These are phyloP conservation scores for Beauveria sp. DNA, from an alignment of 2,329 filamentous ascomycete species.

Conservation along the genomic window DNA sequence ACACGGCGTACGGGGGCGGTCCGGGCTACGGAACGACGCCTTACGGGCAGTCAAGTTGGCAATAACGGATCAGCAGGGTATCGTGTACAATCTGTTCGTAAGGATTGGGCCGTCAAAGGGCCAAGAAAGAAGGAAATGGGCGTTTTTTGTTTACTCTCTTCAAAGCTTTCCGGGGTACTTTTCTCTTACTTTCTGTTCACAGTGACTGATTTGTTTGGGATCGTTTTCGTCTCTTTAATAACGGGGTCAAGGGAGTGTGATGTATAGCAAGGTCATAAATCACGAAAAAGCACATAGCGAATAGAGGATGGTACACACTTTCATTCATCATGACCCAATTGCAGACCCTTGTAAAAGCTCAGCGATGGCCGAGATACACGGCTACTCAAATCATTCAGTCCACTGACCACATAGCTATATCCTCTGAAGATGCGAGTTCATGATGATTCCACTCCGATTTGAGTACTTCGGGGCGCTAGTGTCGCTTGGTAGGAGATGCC, in stretches of 20 bases:
- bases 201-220: not conserved
- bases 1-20: constrained; percentile 36
- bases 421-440: too few species aligned
- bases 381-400: too few species aligned
- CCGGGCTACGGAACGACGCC: constrained; percentile 25
- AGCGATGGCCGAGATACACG: too few species aligned
- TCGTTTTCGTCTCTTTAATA: not conserved
- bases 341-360: too few species aligned
- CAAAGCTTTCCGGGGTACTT: not conserved
- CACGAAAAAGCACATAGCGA: constrained; percentile 2
- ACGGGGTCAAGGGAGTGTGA: not conserved
- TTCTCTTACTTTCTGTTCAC: not conserved
- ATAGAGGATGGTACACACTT: not conserved
- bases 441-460: too few species aligned
- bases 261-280: constrained; percentile 1
- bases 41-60: constrained; percentile 45
- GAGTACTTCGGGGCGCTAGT: too few species aligned
- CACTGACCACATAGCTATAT: too few species aligned
- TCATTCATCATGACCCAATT: too few species aligned
- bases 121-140: not conserved
- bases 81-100: not conserved
- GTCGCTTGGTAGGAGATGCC: too few species aligned
- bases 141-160: not conserved
- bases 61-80: constrained; percentile 21
- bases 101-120: not conserved